Percentiles rank a stretch among this genome's conserved stretches.
Conservation (phyloP, 495 filamentous ascomycete species). For the Penicillium longicatenatum region DNA sequence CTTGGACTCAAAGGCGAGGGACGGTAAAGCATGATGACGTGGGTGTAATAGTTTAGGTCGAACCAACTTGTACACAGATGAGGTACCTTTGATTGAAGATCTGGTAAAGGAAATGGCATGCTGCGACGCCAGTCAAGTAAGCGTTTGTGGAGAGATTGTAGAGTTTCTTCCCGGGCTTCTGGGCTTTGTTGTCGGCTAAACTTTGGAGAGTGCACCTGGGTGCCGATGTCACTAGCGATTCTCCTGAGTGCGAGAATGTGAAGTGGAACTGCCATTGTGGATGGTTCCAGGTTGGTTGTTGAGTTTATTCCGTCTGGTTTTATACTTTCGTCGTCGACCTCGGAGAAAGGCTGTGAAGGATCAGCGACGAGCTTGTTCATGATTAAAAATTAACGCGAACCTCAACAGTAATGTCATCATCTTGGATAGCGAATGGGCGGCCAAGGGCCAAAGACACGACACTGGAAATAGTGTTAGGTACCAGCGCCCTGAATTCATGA, state of each 20-base stretch:
- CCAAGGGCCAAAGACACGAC: conserved; percentile 44
- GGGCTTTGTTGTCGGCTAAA: conserved; percentile 13
- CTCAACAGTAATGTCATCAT: conserved; percentile 40
- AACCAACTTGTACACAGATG: conserved; percentile 44
- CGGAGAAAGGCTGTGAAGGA: conserved; percentile 30
- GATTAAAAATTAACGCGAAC: conserved; percentile 13
- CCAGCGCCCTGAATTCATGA: neutral
- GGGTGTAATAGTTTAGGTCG: conserved; percentile 44
- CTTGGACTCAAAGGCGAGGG: conserved; percentile 38
- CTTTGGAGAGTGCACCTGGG: conserved; percentile 26
- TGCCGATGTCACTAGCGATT: conserved; percentile 40
- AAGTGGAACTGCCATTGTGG: conserved; percentile 40
- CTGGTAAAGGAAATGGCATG: conserved; percentile 45
- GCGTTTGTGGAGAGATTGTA: conserved; percentile 33
- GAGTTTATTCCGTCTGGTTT: conserved; percentile 24
- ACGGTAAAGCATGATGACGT: conserved; percentile 40
- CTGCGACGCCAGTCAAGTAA: conserved; percentile 41
- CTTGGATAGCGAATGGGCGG: conserved; percentile 41
- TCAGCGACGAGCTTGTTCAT: conserved; percentile 1
- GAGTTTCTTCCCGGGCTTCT: conserved; percentile 26
- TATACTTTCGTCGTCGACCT: conserved; percentile 38
- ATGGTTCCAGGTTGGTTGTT: conserved; percentile 23
- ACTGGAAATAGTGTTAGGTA: conserved; percentile 13
- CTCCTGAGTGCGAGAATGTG: conserved; percentile 38
- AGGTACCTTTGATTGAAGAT: conserved; percentile 36